Evolutionary conservation across 495 filamentous ascomycete genomes (phyloP).

Genomic region (Talaromyces liani): DNA sequence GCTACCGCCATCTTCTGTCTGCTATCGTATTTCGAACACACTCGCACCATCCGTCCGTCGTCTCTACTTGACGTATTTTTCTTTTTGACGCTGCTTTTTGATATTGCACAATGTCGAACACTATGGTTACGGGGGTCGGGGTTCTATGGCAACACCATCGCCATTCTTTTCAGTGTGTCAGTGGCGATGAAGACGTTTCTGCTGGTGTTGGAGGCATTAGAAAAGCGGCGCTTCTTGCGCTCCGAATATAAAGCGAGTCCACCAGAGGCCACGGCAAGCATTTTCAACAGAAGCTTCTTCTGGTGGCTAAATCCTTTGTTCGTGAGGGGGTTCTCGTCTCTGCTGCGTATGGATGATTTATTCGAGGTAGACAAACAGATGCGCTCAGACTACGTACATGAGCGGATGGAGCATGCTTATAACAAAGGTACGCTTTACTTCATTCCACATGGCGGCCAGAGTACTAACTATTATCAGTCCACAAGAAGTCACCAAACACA

Average conservation of each 20-base stretch:
- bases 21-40: slow-evolving; percentile 53
- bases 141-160: slow-evolving; percentile 24
- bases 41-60: slow-evolving; percentile 48
- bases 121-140: slow-evolving; percentile 45
- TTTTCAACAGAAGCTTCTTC: slow-evolving; percentile 46
- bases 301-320: slow-evolving; percentile 55
- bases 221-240: slow-evolving; percentile 45
- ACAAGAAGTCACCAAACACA: slow-evolving; percentile 26
- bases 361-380: slow-evolving; percentile 38
- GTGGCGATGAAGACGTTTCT: slow-evolving; percentile 42
- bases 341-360: slow-evolving; percentile 39
- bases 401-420: slow-evolving; percentile 27
- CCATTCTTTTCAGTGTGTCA: slow-evolving; percentile 39
- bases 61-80: slow-evolving; percentile 54
- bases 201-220: slow-evolving; percentile 44
- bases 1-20: slow-evolving; percentile 30
- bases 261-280: slow-evolving; percentile 52
- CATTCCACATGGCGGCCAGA: not conserved
- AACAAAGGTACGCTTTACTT: slow-evolving; percentile 12
- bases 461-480: slow-evolving; percentile 15
- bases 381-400: slow-evolving; percentile 29
- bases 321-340: slow-evolving; percentile 34
- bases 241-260: slow-evolving; percentile 35
- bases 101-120: slow-evolving; percentile 47
- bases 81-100: slow-evolving; percentile 51